Evolutionary conservation across 2,329 filamentous ascomycete species (phyloP).

Genomic region (Atkinsonella hypoxylon): DNA sequence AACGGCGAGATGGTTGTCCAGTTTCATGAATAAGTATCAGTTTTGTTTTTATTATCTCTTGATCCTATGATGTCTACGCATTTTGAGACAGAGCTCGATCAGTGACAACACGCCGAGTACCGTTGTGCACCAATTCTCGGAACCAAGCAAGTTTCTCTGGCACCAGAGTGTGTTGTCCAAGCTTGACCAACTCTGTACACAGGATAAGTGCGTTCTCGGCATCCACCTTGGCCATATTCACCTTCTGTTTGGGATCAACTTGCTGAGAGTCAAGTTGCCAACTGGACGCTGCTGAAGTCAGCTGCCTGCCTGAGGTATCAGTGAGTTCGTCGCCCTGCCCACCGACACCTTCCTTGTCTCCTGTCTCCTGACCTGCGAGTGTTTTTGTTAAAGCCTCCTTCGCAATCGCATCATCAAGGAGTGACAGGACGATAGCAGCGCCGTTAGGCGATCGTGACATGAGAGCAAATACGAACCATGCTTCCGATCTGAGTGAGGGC

Average conservation of each 20-base stretch:
- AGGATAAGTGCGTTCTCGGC: constrained; percentile 51
- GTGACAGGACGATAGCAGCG: constrained; percentile 29
- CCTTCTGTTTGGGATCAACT: constrained; percentile 29
- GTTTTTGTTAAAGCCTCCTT: constrained; percentile 32
- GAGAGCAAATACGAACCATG: constrained; percentile 50
- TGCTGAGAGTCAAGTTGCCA: constrained; percentile 35
- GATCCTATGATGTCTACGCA: no score
- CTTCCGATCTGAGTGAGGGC: constrained; percentile 46
- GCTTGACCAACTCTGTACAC: constrained; percentile 40
- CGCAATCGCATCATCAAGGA: constrained; percentile 31
- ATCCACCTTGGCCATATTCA: constrained; percentile 38
- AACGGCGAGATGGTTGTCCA: no score
- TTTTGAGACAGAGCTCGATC: constrained; percentile 5
- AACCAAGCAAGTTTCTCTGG: constrained; percentile 28
- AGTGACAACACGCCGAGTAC: constrained; percentile 31
- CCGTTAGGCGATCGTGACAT: constrained; percentile 42
- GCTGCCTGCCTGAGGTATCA: constrained; percentile 14
- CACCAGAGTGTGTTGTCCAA: constrained; percentile 28
- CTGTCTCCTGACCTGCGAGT: constrained; percentile 30
- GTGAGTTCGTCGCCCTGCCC: constrained; percentile 9
- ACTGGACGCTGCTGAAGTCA: constrained; percentile 8
- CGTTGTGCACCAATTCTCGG: constrained; percentile 36
- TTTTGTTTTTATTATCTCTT: no score
- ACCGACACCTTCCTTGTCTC: constrained; percentile 7
- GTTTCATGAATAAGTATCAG: no score